Evolutionary conservation across 2,329 filamentous ascomycete genomes (phyloP).

Genomic region (Balansia obtecta): DNA sequence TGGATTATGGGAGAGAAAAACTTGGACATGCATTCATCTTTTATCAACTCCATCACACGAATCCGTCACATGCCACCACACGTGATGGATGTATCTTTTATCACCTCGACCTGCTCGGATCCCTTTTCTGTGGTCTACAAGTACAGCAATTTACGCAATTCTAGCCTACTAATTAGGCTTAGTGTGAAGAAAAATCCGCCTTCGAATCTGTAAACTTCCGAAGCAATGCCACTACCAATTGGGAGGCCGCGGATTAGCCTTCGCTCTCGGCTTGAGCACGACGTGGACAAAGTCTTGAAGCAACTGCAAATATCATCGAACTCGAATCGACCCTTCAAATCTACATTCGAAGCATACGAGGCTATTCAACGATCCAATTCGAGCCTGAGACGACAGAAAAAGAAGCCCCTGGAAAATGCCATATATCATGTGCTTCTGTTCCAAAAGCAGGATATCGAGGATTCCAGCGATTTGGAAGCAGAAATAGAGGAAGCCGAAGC

Average conservation of each 20-base stretch:
- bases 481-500: conserved; percentile 30
- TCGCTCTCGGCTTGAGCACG: conserved; percentile 41
- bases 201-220: not conserved
- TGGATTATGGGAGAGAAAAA: too few species aligned
- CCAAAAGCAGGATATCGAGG: conserved; percentile 51
- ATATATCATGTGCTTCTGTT: conserved; percentile 72
- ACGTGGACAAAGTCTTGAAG: conserved; percentile 67
- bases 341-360: conserved; percentile 56
- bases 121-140: too few species aligned
- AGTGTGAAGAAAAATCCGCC: too few species aligned
- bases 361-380: conserved; percentile 79
- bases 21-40: too few species aligned
- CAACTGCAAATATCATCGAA: conserved; percentile 58
- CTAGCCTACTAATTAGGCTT: too few species aligned
- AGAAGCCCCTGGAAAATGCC: conserved; percentile 68
- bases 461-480: conserved; percentile 38
- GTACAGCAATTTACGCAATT: too few species aligned
- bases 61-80: too few species aligned
- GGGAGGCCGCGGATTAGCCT: conserved; percentile 9
- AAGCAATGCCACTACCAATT: not conserved
- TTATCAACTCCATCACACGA: too few species aligned
- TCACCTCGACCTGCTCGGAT: too few species aligned
- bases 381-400: conserved; percentile 69
- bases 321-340: conserved; percentile 27
- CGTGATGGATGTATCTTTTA: too few species aligned